Evolutionary conservation across 148 eudicot species (phyloP).

Genomic region (Amaranthus hypochondriacus): DNA sequence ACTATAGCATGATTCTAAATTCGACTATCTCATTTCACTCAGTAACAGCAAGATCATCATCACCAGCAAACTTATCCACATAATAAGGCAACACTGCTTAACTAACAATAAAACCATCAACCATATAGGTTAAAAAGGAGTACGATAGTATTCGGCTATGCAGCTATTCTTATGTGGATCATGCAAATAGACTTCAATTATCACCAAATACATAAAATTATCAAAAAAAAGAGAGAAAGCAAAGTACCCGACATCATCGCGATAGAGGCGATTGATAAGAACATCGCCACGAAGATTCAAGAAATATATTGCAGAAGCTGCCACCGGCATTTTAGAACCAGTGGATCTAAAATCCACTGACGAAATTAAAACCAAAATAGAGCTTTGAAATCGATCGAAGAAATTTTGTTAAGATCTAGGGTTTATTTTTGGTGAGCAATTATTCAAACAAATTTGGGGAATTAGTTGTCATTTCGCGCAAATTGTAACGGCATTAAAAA

Average conservation of each 20-base stretch:
- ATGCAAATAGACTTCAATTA: background rate
- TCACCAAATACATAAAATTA: background rate
- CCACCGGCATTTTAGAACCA: slow-evolving; percentile 77
- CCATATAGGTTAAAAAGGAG: background rate
- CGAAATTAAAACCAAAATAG: background rate
- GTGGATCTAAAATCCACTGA: slow-evolving; percentile 23
- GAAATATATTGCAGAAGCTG: slow-evolving; percentile 94
- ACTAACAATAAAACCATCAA: background rate
- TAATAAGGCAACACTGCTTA: background rate
- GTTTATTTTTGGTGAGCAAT: background rate
- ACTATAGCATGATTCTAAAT: background rate
- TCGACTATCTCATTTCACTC: background rate
- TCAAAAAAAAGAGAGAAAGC: background rate
- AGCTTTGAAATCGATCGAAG: slow-evolving; percentile 13
- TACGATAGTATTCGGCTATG: too few relatives aligned
- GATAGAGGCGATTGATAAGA: slow-evolving; percentile 97
- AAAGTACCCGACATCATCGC: slow-evolving; percentile 89
- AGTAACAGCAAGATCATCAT: background rate
- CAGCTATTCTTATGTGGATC: background rate
- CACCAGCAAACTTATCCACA: background rate
- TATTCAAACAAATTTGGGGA: background rate
- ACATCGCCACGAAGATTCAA: slow-evolving; percentile 98
- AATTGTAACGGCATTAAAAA: background rate
- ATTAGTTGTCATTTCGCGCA: background rate
- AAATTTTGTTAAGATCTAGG: slow-evolving; percentile 29